A percentile compares a stretch with the other conserved stretches of the same genome.
phyloP scores from a whole-genome alignment of 2,329 filamentous ascomycete species.

The Sporothrix euskadiensis region DNA sequence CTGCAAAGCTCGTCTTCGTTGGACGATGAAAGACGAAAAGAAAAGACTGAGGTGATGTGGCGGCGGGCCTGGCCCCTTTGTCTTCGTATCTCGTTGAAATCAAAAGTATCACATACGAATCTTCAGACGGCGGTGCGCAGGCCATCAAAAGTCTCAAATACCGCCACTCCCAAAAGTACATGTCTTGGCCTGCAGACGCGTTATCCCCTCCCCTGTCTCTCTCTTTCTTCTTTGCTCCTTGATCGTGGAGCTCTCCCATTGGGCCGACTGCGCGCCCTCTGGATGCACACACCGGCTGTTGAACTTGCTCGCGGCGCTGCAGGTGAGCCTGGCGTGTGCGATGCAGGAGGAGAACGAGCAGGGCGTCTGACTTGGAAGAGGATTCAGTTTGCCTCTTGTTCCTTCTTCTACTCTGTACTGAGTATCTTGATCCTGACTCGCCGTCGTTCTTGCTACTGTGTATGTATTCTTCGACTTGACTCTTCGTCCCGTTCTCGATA shows the following conservation, averaged over 20 bases:
- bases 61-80: background rate
- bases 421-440: background rate
- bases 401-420: constrained; percentile 1
- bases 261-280: constrained; percentile 17
- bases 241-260: constrained; percentile 32
- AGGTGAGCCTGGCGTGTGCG: constrained; percentile 8
- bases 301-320: constrained; percentile 4
- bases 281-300: constrained; percentile 12
- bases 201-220: background rate
- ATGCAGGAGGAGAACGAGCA: background rate
- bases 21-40: background rate
- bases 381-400: background rate
- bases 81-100: background rate
- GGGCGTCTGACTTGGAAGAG: background rate
- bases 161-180: constrained; percentile 5
- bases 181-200: constrained; percentile 4
- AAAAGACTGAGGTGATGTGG: background rate
- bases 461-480: too few relatives aligned
- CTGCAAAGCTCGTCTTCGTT: background rate
- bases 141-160: background rate
- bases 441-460: background rate
- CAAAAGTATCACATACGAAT: background rate
- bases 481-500: background rate
- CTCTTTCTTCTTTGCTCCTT: background rate
- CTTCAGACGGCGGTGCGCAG: background rate